A percentile compares a stretch with the other conserved stretches of the same genome.
Evolutionary conservation across 2,329 filamentous ascomycete species (phyloP).

Genomic region (Mollisiaceae sp.): DNA sequence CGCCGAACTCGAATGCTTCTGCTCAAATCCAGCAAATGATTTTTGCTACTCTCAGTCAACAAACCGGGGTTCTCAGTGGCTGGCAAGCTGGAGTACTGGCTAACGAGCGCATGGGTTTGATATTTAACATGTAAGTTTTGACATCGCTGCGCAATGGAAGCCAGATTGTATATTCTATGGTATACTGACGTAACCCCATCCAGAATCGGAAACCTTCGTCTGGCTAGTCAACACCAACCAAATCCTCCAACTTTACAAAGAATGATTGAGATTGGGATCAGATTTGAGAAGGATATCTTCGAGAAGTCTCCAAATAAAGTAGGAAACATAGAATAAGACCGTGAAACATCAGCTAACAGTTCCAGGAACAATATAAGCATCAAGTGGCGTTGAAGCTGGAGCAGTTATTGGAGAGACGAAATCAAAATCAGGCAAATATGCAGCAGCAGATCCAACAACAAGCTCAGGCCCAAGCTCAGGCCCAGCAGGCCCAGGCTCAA

Average conservation of each 20-base stretch:
- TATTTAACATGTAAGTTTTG: slow-evolving; percentile 42
- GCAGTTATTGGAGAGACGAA: slow-evolving; percentile 39
- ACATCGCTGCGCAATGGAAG: not conserved
- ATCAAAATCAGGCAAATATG: slow-evolving; percentile 43
- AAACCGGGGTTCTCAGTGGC: slow-evolving; percentile 34
- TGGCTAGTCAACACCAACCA: slow-evolving; percentile 34
- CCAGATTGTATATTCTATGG: not conserved
- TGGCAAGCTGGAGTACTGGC: slow-evolving; percentile 38
- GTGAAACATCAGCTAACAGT: slow-evolving; percentile 25
- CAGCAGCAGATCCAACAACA: slow-evolving; percentile 50
- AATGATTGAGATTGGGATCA: slow-evolving; percentile 40
- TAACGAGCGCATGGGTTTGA: slow-evolving; percentile 39
- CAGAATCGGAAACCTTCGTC: slow-evolving; percentile 40
- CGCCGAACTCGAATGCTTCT: slow-evolving; percentile 21
- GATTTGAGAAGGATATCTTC: slow-evolving; percentile 41
- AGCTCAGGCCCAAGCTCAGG: slow-evolving; percentile 48
- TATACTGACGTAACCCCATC: slow-evolving; percentile 19
- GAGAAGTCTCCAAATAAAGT: slow-evolving; percentile 39
- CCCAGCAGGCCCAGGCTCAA: slow-evolving; percentile 49
- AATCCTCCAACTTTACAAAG: slow-evolving; percentile 33
- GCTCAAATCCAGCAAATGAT: slow-evolving; percentile 39
- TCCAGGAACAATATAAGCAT: slow-evolving; percentile 37
- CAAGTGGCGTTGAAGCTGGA: slow-evolving; percentile 37
- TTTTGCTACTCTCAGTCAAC: slow-evolving; percentile 33
- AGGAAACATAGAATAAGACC: slow-evolving; percentile 10